Evolutionary conservation across 352 stramenopile species (phyloP).

Genomic region (Blastocystis sp.): DNA sequence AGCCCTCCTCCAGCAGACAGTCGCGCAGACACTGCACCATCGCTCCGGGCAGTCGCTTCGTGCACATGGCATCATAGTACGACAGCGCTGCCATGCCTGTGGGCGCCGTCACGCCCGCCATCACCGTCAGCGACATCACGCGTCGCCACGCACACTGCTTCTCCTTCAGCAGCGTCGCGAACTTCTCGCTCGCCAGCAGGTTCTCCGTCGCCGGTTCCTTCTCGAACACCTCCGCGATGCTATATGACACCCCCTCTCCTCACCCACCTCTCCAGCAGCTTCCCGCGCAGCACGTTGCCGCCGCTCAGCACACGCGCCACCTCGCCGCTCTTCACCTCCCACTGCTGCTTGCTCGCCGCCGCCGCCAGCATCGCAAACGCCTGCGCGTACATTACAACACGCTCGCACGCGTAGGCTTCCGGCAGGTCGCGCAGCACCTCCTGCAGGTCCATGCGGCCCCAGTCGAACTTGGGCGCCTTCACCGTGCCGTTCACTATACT

Average conservation of each 20-base stretch:
- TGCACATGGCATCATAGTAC: background rate
- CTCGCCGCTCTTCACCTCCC: background rate
- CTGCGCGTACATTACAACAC: slow-evolving; percentile 3
- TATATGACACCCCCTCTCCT: background rate
- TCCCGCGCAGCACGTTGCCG: background rate
- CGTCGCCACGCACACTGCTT: slow-evolving; percentile 1
- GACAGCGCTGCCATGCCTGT: background rate
- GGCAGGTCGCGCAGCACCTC: background rate
- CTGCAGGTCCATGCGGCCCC: background rate
- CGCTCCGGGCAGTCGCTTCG: background rate
- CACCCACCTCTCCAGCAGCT: background rate
- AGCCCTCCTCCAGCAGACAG: background rate
- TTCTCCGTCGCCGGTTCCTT: background rate
- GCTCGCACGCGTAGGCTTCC: background rate
- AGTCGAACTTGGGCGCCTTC: slow-evolving; percentile 2
- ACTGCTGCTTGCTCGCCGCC: background rate
- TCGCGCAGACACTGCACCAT: slow-evolving; percentile 25
- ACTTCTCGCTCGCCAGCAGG: background rate
- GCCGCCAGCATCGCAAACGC: background rate
- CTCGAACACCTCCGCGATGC: background rate
- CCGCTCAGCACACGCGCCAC: background rate
- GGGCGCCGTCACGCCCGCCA: background rate
- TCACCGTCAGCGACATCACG: background rate
- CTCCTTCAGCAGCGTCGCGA: background rate
- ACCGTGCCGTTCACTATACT: background rate